Evolutionary conservation across 129 eudicot species (phyloP), one percentile per base, ranked within the genome.

Genomic region (Scalesia atractyloides): DNA sequence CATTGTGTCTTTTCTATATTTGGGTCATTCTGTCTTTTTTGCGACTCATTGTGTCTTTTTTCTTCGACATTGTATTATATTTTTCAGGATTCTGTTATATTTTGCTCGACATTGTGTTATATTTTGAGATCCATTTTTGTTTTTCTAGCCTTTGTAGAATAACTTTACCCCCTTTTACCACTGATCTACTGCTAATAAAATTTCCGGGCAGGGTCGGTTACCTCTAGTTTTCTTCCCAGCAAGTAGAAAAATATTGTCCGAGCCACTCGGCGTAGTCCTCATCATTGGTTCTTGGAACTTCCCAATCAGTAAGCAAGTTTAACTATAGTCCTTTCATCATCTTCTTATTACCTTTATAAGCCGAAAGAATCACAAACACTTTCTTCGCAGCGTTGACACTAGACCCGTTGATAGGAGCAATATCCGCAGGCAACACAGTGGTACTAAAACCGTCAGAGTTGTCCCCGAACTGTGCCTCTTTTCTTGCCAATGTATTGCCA

Each of bases 341-440:
- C 5, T 57, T 68, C 43, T 9, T 1, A 0, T 30, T 22, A 41
- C 26, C 33, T 51, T 63, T 12, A 18, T 10, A 43, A 52, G 52
- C 15, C 22, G 44, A 9, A 54, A 44, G 68, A 47, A 73, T 20
- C 18, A 49, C 11, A 44, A 58, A 63, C 66, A 17, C n/a, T 49
- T 64, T 56, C 44, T 37, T 58, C 73, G 83, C 86, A 94, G 98
- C 88, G 20, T 72, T 94, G 76, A 83, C 87, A 52, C 73, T 90
- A 81, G 98, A 94, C 62, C 98, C 98, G 6, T 75, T 94, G 78
- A 80, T 90, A 5, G 98, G 98, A 65, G 98, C 98, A 62, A 81
- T 94, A 80, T 80, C 98, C 77, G 98, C 97, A 5, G 98, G 98
- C 71, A 94, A 94, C 84, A 79, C 92, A 5, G 86, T 68, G 16